Base-by-base conservation (phyloP, 2,329 filamentous ascomycete species). In the Colletotrichum gloeosporioides region DNA sequence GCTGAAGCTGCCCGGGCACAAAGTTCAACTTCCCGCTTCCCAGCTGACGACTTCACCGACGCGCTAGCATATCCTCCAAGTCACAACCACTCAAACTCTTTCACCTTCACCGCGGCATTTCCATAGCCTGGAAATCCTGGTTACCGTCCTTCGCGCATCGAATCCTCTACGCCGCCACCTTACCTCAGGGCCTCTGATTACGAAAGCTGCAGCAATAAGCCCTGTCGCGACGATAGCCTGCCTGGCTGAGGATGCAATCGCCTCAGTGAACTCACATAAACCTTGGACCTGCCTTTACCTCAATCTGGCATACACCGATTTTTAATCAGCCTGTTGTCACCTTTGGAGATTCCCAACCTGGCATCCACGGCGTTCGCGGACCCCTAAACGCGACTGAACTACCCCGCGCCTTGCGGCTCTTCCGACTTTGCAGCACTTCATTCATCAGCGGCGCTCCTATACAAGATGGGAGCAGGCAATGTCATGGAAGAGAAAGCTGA, bases 401-500 rank as follows among this genome's bases (percentile, higher is more conserved):
- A 76, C 74, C 74, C 74, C 74, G 74, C 74, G 57, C n/a, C 67
- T 27, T 39, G 66, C 32, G 66, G 49, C 27, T 59, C 63, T 39
- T 29, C 59, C 44, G 70, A 49, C 25, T 75, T 72, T 63, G 39
- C 36, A 25, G 61, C n/a, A 66, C 13, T 55, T 67, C 36, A 32
- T 22, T 63, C 36, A n/a, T 34, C 49, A 53, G 49, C 69, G n/a
- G n/a, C 69, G 22, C 29, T 31, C 34, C 27, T 16, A 8, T 27
- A 18, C 44, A n/a, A 16, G 15, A 77, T 77, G 71, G 67, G 66
- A 9, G 49, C 49, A 29, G 73, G 22, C 4, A 27, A 34, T 31
- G 31, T 39, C 27, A 61, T n/a, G 70, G 78, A 79, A 39, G 74
- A 76, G 29, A 71, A 71, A 36, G n/a, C 61, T 57, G 78, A 78